Conservation (phyloP, 805 yeast genomes). For the Saturnispora halmiae region DNA sequence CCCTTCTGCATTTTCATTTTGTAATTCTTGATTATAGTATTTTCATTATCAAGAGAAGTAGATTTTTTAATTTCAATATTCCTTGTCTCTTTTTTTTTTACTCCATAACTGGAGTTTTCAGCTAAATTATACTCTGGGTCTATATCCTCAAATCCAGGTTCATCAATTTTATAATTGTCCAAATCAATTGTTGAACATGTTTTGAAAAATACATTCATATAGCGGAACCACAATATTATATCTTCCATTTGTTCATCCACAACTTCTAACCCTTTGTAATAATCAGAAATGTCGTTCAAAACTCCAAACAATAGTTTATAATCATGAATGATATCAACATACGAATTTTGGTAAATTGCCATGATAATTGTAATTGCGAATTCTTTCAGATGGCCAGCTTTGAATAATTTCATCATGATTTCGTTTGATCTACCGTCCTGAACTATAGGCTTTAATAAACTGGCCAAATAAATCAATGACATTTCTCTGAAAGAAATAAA, state of each 20-base stretch:
- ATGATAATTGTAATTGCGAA: constrained; percentile 21
- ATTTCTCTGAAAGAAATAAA: constrained; percentile 24
- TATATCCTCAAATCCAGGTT: constrained; percentile 37
- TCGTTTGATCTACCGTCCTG: background rate
- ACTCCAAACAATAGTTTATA: constrained; percentile 21
- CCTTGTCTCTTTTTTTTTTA: constrained; percentile 18
- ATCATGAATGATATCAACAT: constrained; percentile 22
- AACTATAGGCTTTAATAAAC: constrained; percentile 17
- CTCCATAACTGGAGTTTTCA: constrained; percentile 18
- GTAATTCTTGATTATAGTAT: too few relatives aligned
- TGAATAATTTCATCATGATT: constrained; percentile 17
- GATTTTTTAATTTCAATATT: constrained; percentile 23
- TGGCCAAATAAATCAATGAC: constrained; percentile 17
- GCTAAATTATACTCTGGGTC: constrained; percentile 24
- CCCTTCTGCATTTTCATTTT: background rate
- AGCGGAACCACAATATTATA: constrained; percentile 26
- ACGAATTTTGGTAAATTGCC: constrained; percentile 26
- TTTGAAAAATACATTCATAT: constrained; percentile 32
- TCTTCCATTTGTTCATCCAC: constrained; percentile 18
- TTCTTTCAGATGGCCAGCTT: constrained; percentile 21
- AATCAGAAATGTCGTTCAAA: constrained; percentile 19
- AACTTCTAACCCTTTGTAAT: constrained; percentile 10
- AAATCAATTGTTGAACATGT: constrained; percentile 43
- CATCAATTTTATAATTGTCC: constrained; percentile 37
- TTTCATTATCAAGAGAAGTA: constrained; percentile 1